Conservation (phyloP, 495 filamentous ascomycete genomes). For the Aspergillus cavernicola region DNA sequence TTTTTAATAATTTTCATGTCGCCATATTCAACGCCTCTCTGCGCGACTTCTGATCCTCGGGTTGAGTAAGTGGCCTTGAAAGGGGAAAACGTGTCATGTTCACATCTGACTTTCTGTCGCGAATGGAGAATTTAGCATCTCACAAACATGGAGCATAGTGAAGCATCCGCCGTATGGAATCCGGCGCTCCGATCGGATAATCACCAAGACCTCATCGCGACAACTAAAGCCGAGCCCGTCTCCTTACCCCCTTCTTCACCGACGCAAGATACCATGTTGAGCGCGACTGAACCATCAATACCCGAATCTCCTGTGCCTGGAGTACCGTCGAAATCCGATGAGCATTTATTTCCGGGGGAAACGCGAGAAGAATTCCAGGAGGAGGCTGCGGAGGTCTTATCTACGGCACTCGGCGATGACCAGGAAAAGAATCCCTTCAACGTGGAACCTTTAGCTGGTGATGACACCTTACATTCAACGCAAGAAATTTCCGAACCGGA, state of each 20-base stretch:
- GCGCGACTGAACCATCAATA: background rate
- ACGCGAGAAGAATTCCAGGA: background rate
- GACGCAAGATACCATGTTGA: background rate
- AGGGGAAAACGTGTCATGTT: constrained; percentile 15
- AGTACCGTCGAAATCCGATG: background rate
- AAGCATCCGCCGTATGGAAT: constrained; percentile 36
- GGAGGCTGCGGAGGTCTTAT: constrained; percentile 1
- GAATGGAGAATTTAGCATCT: constrained; percentile 6
- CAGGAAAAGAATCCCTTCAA: background rate
- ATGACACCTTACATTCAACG: background rate
- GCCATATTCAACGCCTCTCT: background rate
- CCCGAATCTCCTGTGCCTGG: background rate
- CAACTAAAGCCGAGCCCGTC: constrained; percentile 10
- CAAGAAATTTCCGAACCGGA: background rate
- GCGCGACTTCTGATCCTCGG: constrained; percentile 13
- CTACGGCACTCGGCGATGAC: background rate
- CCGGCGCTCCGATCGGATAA: constrained; percentile 36
- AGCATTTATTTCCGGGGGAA: background rate
- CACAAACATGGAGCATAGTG: constrained; percentile 19
- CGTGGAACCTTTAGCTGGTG: background rate
- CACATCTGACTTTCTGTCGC: constrained; percentile 5
- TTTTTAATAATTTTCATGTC: constrained; percentile 7
- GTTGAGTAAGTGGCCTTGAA: constrained; percentile 6
- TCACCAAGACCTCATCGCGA: constrained; percentile 7
- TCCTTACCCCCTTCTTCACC: background rate